These are phyloP conservation scores for Mytilinidion resinicola DNA, from an alignment of 495 filamentous ascomycete species.

Conservation along the genomic window DNA sequence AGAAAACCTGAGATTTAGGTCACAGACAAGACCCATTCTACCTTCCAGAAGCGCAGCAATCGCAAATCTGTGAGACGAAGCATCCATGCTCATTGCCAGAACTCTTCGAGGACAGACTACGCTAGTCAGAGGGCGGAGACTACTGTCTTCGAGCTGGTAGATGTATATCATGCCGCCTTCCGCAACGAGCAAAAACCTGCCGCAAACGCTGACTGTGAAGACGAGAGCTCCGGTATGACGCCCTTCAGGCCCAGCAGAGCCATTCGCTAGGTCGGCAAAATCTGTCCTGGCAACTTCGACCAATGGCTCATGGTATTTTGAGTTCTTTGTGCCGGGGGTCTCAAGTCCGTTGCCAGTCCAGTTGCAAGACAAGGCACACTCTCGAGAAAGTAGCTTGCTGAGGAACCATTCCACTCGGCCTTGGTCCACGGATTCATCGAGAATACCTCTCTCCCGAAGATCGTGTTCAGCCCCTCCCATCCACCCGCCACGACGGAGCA, in stretches of 20 bases:
- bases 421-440: background rate
- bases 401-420: conserved; percentile 49
- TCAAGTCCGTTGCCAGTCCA: conserved; percentile 43
- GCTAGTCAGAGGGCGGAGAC: conserved; percentile 44
- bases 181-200: conserved; percentile 52
- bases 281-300: conserved; percentile 21
- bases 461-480: conserved; percentile 44
- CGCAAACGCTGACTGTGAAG: conserved; percentile 55
- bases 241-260: conserved; percentile 17
- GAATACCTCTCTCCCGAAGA: conserved; percentile 12
- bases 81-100: conserved; percentile 60
- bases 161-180: conserved; percentile 56
- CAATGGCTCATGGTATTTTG: background rate
- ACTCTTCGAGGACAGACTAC: conserved; percentile 57
- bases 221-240: conserved; percentile 29
- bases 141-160: conserved; percentile 46
- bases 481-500: conserved; percentile 57
- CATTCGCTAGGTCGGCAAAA: conserved; percentile 34
- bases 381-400: conserved; percentile 55
- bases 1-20: conserved; percentile 30
- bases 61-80: conserved; percentile 48
- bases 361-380: conserved; percentile 51
- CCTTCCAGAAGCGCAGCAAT: conserved; percentile 58
- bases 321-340: background rate
- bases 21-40: conserved; percentile 58